Percentiles rank a stretch among this genome's conserved stretches.
phyloP scores from a whole-genome alignment of 192 early-diverging fungal genomes.

The Backusella psychrophila region DNA sequence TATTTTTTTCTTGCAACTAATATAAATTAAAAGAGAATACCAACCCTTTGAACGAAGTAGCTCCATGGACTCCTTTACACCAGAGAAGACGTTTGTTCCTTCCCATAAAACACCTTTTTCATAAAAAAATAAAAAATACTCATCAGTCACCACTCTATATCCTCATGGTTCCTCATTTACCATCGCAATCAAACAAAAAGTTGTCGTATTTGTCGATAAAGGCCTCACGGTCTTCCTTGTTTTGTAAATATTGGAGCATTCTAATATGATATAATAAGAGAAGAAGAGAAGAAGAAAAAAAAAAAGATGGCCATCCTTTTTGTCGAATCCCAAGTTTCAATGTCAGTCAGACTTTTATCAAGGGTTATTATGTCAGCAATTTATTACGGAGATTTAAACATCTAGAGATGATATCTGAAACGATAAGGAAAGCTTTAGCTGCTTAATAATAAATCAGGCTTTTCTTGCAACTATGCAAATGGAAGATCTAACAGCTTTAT shows the following conservation, averaged over 20 bases:
- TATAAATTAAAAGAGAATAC: not conserved
- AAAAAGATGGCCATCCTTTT: not conserved
- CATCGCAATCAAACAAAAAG: slow-evolving; percentile 97
- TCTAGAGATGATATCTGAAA: not conserved
- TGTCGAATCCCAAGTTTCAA: not conserved
- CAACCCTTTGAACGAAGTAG: slow-evolving; percentile 66
- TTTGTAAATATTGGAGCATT: slow-evolving; percentile 9
- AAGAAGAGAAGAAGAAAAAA: not conserved
- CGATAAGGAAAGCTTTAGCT: not conserved
- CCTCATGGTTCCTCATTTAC: slow-evolving; percentile 36
- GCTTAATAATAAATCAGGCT: not conserved
- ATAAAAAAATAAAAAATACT: not conserved
- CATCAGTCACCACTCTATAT: not conserved
- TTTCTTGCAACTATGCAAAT: too few relatives aligned
- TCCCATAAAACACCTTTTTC: slow-evolving; percentile 88
- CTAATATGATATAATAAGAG: not conserved
- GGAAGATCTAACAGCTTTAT: too few relatives aligned
- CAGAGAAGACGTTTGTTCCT: slow-evolving; percentile 63
- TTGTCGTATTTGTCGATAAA: slow-evolving; percentile 86
- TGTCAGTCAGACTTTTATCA: not conserved
- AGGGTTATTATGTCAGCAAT: not conserved
- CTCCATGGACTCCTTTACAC: slow-evolving; percentile 69
- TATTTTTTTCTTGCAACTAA: not conserved
- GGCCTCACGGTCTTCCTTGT: slow-evolving; percentile 42
- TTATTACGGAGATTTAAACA: not conserved